Evolutionary conservation across 257 asterid species (phyloP), one percentile per base, ranked within the genome.

Genomic region (Sherardia arvensis): DNA sequence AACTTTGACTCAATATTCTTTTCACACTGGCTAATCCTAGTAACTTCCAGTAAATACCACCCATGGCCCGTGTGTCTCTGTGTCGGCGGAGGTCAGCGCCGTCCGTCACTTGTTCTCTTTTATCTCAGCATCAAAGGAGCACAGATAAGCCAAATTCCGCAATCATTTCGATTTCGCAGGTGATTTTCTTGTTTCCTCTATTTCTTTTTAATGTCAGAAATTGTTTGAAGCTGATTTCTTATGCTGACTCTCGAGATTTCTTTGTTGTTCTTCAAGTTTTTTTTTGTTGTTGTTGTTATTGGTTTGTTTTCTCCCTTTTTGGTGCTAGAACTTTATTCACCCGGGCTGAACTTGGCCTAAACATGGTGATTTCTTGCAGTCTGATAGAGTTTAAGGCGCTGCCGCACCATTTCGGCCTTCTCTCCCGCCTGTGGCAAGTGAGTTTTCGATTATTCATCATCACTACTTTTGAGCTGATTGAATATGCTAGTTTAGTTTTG

Each of bases 401-500:
- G 29, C 36, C 75, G 71, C 75, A 47, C 85, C 84, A 47, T 63
- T 43, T n/a, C 73, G 82, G 73, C 81, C 77, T 53, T 51, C 83
- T 67, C 74, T 90, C 66, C 89, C 69, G 30, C 87, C 88, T 22
- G 78, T 85, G 59, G 94, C 96, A 14, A 80, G 97, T 87, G 79
- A 77, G 23, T 67, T 40, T 45, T 51, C n/a, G n/a, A n/a, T n/a
- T n/a, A n/a, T n/a, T n/a, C n/a, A n/a, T n/a, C 59, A 30, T 61
- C 66, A 5, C 63, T 65, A 30, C 54, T 58, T 38, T 61, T 43
- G 64, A 55, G 33, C 10, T 49, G 27, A 22, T 54, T 55, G 29
- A 43, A 29, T 21, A 8, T 40, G 51, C 7, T 3, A 9, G 12
- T 58, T 65, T 66, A 23, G 18, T 40, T 26, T 25, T 32, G 15